These are phyloP conservation scores for Paecilomyces dactylethromorphus DNA, from an alignment of 2,329 filamentous ascomycete species.

Conservation along the genomic window DNA sequence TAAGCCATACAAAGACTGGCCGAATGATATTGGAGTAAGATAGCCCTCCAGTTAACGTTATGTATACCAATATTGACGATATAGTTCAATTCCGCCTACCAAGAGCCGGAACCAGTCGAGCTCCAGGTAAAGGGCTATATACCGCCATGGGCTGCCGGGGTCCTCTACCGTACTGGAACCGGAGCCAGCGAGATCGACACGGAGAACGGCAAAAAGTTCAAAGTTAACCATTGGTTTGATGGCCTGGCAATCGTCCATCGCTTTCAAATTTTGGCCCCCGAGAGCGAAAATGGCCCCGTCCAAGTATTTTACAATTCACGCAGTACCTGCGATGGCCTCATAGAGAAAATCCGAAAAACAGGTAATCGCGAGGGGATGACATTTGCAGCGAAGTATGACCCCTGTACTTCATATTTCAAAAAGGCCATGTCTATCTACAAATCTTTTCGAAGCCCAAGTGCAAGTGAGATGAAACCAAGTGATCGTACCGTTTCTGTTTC, in stretches of 20 bases:
- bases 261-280: constrained; percentile 57
- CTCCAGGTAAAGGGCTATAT: constrained; percentile 60
- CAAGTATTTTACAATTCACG: constrained; percentile 66
- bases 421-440: constrained; percentile 62
- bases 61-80: constrained; percentile 7
- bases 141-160: constrained; percentile 64
- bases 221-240: constrained; percentile 74
- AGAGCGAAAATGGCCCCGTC: constrained; percentile 20
- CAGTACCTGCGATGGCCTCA: constrained; percentile 57
- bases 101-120: constrained; percentile 59
- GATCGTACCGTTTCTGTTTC: constrained; percentile 60
- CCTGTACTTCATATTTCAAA: constrained; percentile 65
- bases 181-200: constrained; percentile 59
- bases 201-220: constrained; percentile 50
- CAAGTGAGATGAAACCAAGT: constrained; percentile 15
- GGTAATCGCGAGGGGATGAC: constrained; percentile 53
- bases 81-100: constrained; percentile 62
- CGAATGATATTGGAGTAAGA: constrained; percentile 46
- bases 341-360: constrained; percentile 54
- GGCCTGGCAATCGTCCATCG: constrained; percentile 65
- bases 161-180: constrained; percentile 68
- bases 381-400: constrained; percentile 68
- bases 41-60: background rate
- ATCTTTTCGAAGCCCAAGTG: constrained; percentile 11
- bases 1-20: constrained; percentile 40